Base-by-base conservation (phyloP, 2,329 filamentous ascomycete genomes). In the Pseudovirgaria hyperparasitica region DNA sequence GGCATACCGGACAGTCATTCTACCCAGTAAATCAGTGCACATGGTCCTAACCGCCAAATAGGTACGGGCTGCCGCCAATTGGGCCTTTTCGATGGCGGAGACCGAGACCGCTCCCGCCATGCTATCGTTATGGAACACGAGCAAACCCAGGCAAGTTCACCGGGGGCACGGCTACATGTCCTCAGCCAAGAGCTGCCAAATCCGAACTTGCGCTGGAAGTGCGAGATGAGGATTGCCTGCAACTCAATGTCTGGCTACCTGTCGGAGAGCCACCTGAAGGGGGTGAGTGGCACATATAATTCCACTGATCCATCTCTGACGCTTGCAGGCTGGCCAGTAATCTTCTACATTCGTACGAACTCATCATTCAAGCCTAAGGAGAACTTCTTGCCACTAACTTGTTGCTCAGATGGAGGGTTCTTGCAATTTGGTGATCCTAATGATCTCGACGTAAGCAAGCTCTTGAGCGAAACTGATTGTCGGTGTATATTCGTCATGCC, bases 211-310 rank as follows among this genome's bases (percentile, higher is more conserved):
- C 30, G 2, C 26, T 32, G 2, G 34, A 34, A 2, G 41, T 41
- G 1, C 43, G 45, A n/a, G 54, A 58, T 25, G 68, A 73, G 37
- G 65, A 72, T 42, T 72, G 68, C 33, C 54, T 71, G 33, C 64
- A 70, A 35, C 48, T 56, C 26, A 72, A 71, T 41, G 52, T 73
- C 5, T 72, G 65, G 57, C 52, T 69, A 20, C 68, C 69, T 3
- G 37, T 45, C 12, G 65, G 59, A 5, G 42, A 55, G n/a, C 36
- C 50, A 11, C 62, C 62, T 5, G 41, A 45, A 18, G 49, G 39
- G 35, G 53, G 48, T 52, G 4, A n/a, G 6, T 16, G 11, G 9
- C 17, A 20, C 32, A 9, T 21, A 11, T 5, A 17, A 19, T 29
- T 14, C 20, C 12, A 12, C 9, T 19, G 25, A 7, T 19, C n/a